Base-by-base conservation (phyloP, 148 eudicot genomes). In the Beta vulgaris region DNA sequence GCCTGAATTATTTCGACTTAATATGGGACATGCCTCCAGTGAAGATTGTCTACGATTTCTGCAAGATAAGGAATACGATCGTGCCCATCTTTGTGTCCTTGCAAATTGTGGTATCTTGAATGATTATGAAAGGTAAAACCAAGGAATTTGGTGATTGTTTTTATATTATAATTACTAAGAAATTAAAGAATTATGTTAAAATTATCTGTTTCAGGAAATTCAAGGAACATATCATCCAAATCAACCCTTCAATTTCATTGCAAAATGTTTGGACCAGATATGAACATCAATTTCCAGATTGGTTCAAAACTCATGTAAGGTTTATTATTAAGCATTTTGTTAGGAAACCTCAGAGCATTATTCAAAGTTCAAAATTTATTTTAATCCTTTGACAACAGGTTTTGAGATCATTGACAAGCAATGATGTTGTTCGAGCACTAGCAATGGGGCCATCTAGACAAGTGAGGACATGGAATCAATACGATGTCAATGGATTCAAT, bases 301-400 rank as follows among this genome's bases (percentile, higher is more conserved):
- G 77, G 71, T 49, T 64, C 16, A 36, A 4, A 49, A 1, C 66
- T 48, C 40, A 64, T 26, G 71, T 64, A 74, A 74, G 77, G 8
- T 29, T 40, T 21, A 19, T 37, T 7, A 3, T n/a, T n/a, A n/a
- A n/a, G n/a, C n/a, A n/a, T n/a, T n/a, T n/a, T n/a, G n/a, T n/a
- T n/a, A n/a, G n/a, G n/a, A n/a, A n/a, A n/a, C n/a, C n/a, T n/a
- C n/a, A n/a, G n/a, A n/a, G n/a, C 40, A 37, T 7, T 37, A 51
- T 12, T 51, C 7, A 12, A 29, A 14, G 39, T 29, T 31, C n/a
- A n/a, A n/a, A n/a, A n/a, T n/a, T n/a, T n/a, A n/a, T 11, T 2
- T 13, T 13, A 2, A 16, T 29, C 0, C 39, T 29, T 31, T 29
- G 32, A 28, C 7, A 12, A 34, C 32, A 60, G 65, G 65, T 60